Evolutionary conservation across 208 protist species (phyloP).

Genomic region (Wallacemonas sp.): DNA sequence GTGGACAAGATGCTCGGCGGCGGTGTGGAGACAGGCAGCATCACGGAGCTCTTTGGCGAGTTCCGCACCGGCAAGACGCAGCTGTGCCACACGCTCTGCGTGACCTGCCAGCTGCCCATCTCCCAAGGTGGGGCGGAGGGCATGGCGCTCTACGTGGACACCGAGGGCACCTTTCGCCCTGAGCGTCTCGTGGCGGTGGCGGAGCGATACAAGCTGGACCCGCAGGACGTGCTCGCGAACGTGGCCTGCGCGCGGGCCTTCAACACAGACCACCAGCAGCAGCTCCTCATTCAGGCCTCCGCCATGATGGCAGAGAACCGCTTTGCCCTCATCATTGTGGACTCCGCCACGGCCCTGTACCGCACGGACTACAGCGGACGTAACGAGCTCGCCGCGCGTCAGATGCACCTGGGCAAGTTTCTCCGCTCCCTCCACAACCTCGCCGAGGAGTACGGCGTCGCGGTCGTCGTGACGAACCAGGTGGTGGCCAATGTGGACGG

Average conservation of each 20-base stretch:
- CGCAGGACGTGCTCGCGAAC: constrained; percentile 98
- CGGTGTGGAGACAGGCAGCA: constrained; percentile 98
- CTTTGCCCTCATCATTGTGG: constrained; percentile 98
- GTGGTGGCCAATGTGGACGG: constrained; percentile 98
- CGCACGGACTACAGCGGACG: constrained; percentile 99
- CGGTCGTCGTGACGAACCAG: constrained; percentile 99
- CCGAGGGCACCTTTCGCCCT: constrained; percentile 99
- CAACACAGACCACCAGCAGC: constrained; percentile 99
- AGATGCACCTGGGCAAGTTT: constrained; percentile 99
- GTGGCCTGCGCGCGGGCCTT: constrained; percentile 99
- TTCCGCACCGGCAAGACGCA: constrained; percentile 99
- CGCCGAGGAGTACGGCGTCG: constrained; percentile 99
- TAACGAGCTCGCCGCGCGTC: constrained; percentile 97
- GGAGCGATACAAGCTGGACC: constrained; percentile 94
- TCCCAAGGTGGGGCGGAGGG: constrained; percentile 97
- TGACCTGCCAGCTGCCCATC: constrained; percentile 97
- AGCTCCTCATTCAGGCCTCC: constrained; percentile 95
- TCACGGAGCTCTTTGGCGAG: constrained; percentile 99
- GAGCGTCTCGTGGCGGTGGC: constrained; percentile 90
- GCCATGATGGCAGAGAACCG: constrained; percentile 99
- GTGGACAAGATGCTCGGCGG: constrained; percentile 97
- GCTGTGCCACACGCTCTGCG: constrained; percentile 99
- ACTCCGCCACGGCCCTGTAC: constrained; percentile 98
- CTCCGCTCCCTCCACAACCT: constrained; percentile 96
- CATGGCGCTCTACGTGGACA: constrained; percentile 99